These are phyloP conservation scores for Arabidopsis thaliana DNA, from an alignment of 345 rosid genomes.

Conservation along the genomic window DNA sequence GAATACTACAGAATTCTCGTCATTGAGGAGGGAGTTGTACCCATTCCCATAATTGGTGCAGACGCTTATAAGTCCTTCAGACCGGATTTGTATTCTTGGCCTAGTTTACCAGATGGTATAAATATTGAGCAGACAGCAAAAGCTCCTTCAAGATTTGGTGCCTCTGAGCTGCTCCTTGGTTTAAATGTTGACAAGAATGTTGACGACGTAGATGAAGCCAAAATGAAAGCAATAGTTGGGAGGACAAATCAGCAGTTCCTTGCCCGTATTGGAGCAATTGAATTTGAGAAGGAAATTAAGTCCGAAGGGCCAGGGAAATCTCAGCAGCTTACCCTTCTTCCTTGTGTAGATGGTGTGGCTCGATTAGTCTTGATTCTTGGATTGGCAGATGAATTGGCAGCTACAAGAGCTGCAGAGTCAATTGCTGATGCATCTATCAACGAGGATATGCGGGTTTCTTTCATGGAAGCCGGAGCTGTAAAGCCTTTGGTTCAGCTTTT, in stretches of 20 bases:
- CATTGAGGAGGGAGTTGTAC: constrained; percentile 83
- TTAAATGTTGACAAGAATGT: constrained; percentile 54
- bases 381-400: constrained; percentile 73
- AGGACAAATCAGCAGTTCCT: constrained; percentile 80
- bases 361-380: constrained; percentile 85
- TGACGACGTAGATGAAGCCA: constrained; percentile 62
- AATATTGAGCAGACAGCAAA: constrained; percentile 59
- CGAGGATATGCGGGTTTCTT: constrained; percentile 74
- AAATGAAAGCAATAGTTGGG: constrained; percentile 76
- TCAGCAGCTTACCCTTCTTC: constrained; percentile 64
- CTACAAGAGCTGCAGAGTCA: constrained; percentile 75
- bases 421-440: constrained; percentile 79
- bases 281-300: constrained; percentile 60
- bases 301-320: constrained; percentile 48
- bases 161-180: constrained; percentile 78
- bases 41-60: constrained; percentile 80
- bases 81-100: constrained; percentile 79
- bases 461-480: constrained; percentile 89
- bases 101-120: constrained; percentile 79
- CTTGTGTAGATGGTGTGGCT: constrained; percentile 85
- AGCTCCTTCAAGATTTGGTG: constrained; percentile 75
- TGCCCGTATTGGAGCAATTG: constrained; percentile 82
- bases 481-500: constrained; percentile 74
- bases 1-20: constrained; percentile 74
- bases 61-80: constrained; percentile 70